Percentiles rank a stretch among this genome's conserved stretches.
phyloP scores from a whole-genome alignment of 768 basidiomycete species.

The Postia placenta region DNA sequence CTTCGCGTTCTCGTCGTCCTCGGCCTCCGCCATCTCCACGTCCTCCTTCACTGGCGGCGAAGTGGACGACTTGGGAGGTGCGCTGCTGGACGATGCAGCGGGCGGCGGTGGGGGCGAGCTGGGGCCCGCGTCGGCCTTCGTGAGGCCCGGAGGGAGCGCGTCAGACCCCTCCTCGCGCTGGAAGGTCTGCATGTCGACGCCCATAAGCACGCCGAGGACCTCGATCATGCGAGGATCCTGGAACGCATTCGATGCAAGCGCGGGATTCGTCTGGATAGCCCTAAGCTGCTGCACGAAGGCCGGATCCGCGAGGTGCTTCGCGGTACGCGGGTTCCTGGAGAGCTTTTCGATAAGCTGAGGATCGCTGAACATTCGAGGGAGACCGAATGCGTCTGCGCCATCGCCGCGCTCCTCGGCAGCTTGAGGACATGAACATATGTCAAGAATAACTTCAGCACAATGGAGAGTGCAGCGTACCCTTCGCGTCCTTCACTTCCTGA shows the following conservation, averaged over 20 bases:
- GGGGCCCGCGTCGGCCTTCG: conserved; percentile 22
- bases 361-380: conserved; percentile 78
- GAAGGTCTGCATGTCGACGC: conserved; percentile 86
- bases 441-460: not conserved
- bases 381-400: conserved; percentile 46
- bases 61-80: conserved; percentile 26
- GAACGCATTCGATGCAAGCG: conserved; percentile 49
- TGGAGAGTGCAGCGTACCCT: conserved; percentile 40
- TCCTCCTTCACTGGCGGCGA: conserved; percentile 39
- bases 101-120: conserved; percentile 32
- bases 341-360: conserved; percentile 81
- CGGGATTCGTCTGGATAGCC: conserved; percentile 63
- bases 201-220: conserved; percentile 89
- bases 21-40: conserved; percentile 53
- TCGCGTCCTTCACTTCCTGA: conserved; percentile 81
- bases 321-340: conserved; percentile 80
- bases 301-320: conserved; percentile 79
- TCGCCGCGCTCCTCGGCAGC: conserved; percentile 31
- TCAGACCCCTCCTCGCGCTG: conserved; percentile 79
- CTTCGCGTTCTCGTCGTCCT: conserved; percentile 64
- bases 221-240: conserved; percentile 91
- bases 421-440: conserved; percentile 6
- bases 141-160: conserved; percentile 62
- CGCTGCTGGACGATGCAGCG: conserved; percentile 37
- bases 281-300: conserved; percentile 74